Percentiles rank a stretch among this genome's conserved stretches.
Evolutionary conservation across 768 basidiomycete genomes (phyloP).

Genomic region (Dendrothele bispora): DNA sequence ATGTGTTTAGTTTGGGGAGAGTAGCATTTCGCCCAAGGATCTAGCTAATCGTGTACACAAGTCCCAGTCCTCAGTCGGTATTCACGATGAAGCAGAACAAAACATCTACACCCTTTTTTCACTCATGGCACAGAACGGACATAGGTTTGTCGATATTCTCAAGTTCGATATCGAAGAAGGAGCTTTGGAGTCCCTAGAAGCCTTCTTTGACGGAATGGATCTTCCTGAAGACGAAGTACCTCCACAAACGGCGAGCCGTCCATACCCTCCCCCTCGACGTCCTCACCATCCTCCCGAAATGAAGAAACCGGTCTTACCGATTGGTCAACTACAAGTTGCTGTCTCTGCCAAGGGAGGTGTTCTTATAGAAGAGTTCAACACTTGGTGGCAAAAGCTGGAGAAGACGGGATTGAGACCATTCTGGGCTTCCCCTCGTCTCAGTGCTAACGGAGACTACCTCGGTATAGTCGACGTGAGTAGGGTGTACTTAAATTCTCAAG

Average conservation of each 20-base stretch:
- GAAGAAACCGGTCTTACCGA: conserved; percentile 34
- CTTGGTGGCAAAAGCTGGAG: conserved; percentile 47
- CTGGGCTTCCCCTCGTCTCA: conserved; percentile 34
- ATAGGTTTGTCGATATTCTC: background rate
- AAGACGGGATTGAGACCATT: conserved; percentile 43
- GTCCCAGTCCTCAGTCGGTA: conserved; percentile 22
- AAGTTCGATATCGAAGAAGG: conserved; percentile 44
- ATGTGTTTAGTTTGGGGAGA: background rate
- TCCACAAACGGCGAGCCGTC: no score
- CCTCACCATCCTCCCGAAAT: background rate
- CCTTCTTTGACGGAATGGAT: conserved; percentile 34
- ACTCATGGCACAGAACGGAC: conserved; percentile 43
- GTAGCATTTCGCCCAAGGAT: background rate
- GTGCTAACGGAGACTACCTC: conserved; percentile 19
- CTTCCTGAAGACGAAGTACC: no score
- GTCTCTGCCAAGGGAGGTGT: conserved; percentile 32
- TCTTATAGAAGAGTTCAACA: conserved; percentile 33
- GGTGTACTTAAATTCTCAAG: background rate
- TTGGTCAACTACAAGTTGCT: conserved; percentile 47
- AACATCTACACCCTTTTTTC: conserved; percentile 42
- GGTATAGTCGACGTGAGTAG: conserved; percentile 28
- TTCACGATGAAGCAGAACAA: conserved; percentile 30
- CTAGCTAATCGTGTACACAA: background rate
- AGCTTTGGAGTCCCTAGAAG: conserved; percentile 43
- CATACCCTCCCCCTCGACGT: background rate